Conservation (phyloP, 106 monocot genomes). For the Dendrobium catenatum region DNA sequence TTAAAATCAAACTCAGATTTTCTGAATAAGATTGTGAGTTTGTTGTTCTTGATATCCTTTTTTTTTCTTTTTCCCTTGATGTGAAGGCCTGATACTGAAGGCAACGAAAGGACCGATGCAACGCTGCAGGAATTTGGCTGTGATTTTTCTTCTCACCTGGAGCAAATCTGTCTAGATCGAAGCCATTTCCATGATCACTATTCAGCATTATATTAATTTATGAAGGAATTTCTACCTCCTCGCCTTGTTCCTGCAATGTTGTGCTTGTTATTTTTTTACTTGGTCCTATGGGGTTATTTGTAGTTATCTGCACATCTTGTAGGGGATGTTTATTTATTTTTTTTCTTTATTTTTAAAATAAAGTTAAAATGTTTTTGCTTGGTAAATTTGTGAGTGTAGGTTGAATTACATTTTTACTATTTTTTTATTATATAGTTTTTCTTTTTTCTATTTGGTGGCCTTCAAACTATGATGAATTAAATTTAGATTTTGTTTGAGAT, state of each 20-base stretch:
- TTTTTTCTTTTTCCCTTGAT: not conserved
- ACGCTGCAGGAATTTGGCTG: not conserved
- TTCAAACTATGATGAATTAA: not conserved
- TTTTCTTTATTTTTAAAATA: too few relatives aligned
- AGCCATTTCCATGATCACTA: not conserved
- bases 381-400: too few relatives aligned
- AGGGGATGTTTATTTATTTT: not conserved
- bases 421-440: not conserved
- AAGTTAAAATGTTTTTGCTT: too few relatives aligned
- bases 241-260: not conserved
- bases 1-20: not conserved
- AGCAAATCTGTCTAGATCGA: not conserved
- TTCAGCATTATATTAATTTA: not conserved
- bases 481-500: not conserved
- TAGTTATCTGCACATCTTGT: not conserved
- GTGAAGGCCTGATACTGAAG: not conserved
- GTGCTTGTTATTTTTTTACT: not conserved
- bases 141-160: not conserved
- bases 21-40: not conserved
- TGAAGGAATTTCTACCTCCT: not conserved
- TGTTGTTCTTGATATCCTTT: not conserved
- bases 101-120: not conserved
- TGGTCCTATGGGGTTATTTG: not conserved
- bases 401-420: too few relatives aligned
- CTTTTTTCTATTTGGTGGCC: not conserved